Percentiles rank a stretch among this genome's conserved stretches.
Conservation (phyloP, 257 asterid species). For the Solanum chilense region DNA sequence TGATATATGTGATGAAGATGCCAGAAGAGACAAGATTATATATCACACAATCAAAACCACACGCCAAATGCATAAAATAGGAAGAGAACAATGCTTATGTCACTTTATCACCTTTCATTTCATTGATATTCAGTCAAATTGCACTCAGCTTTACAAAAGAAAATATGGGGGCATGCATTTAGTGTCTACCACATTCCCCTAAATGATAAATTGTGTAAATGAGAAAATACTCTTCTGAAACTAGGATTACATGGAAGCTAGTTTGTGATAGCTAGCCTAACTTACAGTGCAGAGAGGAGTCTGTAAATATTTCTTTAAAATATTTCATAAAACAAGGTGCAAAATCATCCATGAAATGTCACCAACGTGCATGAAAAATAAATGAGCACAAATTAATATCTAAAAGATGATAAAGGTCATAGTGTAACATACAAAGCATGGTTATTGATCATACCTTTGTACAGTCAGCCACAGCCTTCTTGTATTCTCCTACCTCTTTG, state of each 20-base stretch:
- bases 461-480: slow-evolving; percentile 99
- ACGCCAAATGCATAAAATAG: neutral
- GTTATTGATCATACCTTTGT: slow-evolving; percentile 47
- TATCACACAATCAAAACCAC: neutral
- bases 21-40: neutral
- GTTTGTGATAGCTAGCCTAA: neutral
- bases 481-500: slow-evolving; percentile 97
- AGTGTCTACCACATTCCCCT: neutral
- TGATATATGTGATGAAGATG: neutral
- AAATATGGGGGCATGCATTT: neutral
- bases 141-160: neutral
- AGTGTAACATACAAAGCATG: neutral
- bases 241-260: neutral
- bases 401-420: neutral
- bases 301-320: neutral
- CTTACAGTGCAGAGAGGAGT: neutral
- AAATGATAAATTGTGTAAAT: neutral
- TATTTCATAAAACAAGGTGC: neutral
- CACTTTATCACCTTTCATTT: neutral
- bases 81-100: neutral
- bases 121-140: neutral
- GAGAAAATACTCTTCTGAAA: neutral
- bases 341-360: neutral
- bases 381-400: neutral
- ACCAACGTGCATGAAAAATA: neutral